Base-by-base conservation (phyloP, 495 filamentous ascomycete species). In the Penicillium parvum region DNA sequence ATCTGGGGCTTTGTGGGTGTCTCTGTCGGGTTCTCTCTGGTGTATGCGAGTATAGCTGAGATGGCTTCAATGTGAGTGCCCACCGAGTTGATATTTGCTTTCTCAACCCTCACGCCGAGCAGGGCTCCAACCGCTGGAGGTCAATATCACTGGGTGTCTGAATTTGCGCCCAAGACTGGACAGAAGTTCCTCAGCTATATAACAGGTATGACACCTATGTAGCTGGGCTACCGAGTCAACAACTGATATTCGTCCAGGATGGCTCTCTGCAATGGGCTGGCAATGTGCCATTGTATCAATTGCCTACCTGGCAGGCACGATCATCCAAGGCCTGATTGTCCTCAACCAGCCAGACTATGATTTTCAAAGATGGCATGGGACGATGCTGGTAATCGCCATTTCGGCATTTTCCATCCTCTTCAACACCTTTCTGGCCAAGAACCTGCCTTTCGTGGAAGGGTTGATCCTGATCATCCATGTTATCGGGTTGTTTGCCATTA, bases 261-360 rank as follows among this genome's bases (percentile, higher is more conserved):
- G 81, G 81, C 63, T 84, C 16, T 75, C 68, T 21, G 73, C 74
- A 4, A 72, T 74, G 21, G 79, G 76, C 7, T 84, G 81, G 80
- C 75, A 82, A 58, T 73, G 73, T 15, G 65, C 72, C 2, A 74
- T 74, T 11, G 73, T 80, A 2, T 63, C 71, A 2, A 62, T 70
- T 19, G 71, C 71, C 1, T 83, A 77, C 52, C 60, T 83, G 4
- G 70, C 71, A 2, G 78, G 69, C 0, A 77, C 69, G 3, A 71
- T 80, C 37, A 77, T 85, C 27, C 79, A 84, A 56, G 76, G 77
- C 0, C 59, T 82, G 9, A 66, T 81, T 34, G 67, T 76, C 14
- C 59, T 84, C 23, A 76, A 73, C 42, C 43, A 77, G 22, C 62
- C 70, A 1, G 50, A 52, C 6, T 73, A 72, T 46, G 52, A 51